Percentiles rank a stretch among this genome's conserved stretches.
These are phyloP conservation scores for Pezicula neosporulosa DNA, from an alignment of 2,329 filamentous ascomycete genomes.

Conservation along the genomic window DNA sequence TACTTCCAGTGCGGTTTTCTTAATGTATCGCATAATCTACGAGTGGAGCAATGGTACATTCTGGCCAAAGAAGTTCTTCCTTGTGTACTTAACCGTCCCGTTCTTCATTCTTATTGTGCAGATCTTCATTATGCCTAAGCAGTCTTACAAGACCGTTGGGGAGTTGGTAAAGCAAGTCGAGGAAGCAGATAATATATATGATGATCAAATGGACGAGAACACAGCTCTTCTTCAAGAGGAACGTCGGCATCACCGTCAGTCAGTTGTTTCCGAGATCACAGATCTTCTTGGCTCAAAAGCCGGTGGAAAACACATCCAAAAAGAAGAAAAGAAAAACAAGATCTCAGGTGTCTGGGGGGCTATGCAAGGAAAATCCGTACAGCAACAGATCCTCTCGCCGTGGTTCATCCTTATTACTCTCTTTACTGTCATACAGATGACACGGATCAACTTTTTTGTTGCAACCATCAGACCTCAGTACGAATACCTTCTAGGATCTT, in stretches of 20 bases:
- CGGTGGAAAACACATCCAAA: conserved; percentile 59
- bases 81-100: conserved; percentile 69
- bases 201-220: conserved; percentile 54
- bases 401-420: conserved; percentile 85
- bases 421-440: conserved; percentile 73
- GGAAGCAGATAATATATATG: conserved; percentile 39
- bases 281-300: conserved; percentile 65
- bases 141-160: conserved; percentile 81
- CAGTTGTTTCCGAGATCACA: conserved; percentile 61
- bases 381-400: conserved; percentile 70
- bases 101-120: conserved; percentile 62
- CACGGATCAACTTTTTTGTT: conserved; percentile 88
- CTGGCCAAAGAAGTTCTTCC: conserved; percentile 66
- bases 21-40: conserved; percentile 70
- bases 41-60: conserved; percentile 54
- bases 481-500: conserved; percentile 65
- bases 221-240: conserved; percentile 37
- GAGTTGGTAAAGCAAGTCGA: conserved; percentile 76
- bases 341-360: conserved; percentile 78
- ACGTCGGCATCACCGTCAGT: conserved; percentile 38
- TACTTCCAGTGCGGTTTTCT: conserved; percentile 74
- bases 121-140: conserved; percentile 67
- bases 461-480: conserved; percentile 84
- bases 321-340: conserved; percentile 67
- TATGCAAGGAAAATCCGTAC: conserved; percentile 69